A percentile compares a stretch with the other conserved stretches of the same genome.
Conservation (phyloP, 2,329 filamentous ascomycete genomes). For the Lasiodiplodia hormozganensis region DNA sequence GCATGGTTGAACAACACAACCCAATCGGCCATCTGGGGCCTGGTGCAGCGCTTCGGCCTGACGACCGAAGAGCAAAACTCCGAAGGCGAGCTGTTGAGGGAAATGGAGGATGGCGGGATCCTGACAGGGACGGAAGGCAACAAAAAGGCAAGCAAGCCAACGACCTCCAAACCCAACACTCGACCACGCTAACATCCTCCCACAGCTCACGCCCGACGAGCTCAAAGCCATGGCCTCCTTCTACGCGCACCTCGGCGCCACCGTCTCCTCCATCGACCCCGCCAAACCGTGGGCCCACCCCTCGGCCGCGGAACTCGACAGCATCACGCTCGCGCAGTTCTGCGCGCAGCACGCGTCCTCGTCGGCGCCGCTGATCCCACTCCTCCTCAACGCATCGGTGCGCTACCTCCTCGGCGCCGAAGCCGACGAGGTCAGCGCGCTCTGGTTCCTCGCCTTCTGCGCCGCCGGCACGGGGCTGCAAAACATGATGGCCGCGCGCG, state of each 20-base stretch:
- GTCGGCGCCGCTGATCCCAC: background rate
- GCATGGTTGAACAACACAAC: constrained; percentile 67
- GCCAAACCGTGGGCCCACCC: background rate
- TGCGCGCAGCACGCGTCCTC: constrained; percentile 9
- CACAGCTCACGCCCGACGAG: constrained; percentile 14
- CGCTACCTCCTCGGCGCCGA: constrained; percentile 20
- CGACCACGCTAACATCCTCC: background rate
- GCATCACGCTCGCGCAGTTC: constrained; percentile 10
- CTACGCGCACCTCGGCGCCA: background rate
- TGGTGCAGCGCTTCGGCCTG: constrained; percentile 51
- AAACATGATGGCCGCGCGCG: constrained; percentile 14
- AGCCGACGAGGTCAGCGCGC: constrained; percentile 14
- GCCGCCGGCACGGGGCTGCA: constrained; percentile 15
- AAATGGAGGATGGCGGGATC: constrained; percentile 14
- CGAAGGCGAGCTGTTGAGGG: constrained; percentile 43
- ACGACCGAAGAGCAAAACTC: constrained; percentile 59
- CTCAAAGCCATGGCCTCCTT: constrained; percentile 15
- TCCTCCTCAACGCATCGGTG: background rate
- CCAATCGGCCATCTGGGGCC: constrained; percentile 54
- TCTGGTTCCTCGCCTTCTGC: constrained; percentile 20
- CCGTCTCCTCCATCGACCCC: constrained; percentile 1
- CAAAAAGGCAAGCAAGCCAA: constrained; percentile 1
- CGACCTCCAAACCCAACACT: background rate
- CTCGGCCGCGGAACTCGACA: constrained; percentile 14
- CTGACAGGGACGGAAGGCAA: constrained; percentile 6